Percentiles rank a stretch among this genome's conserved stretches.
These are phyloP conservation scores for Apiotrichum laibachii DNA, from an alignment of 1,284 basidiomycete species.

Conservation along the genomic window DNA sequence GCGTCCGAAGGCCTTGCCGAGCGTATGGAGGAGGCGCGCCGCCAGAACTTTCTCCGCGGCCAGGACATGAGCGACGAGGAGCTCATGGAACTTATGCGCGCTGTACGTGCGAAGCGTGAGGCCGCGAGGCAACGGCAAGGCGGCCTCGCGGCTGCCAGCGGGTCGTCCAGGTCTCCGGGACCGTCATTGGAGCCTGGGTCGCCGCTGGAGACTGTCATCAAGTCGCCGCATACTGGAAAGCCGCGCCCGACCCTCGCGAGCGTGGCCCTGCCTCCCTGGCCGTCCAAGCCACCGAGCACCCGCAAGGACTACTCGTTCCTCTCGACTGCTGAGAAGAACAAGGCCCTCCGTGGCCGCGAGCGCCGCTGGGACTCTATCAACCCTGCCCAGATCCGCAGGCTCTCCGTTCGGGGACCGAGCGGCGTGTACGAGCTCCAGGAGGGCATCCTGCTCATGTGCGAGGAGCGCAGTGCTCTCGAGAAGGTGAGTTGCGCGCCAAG, in stretches of 20 bases:
- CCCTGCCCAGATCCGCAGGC: slow-evolving; percentile 19
- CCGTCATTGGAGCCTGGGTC: neutral
- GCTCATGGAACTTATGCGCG: neutral
- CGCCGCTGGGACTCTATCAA: slow-evolving; percentile 35
- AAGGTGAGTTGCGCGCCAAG: neutral
- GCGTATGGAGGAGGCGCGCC: too few relatives aligned
- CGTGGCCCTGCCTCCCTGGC: slow-evolving; percentile 25
- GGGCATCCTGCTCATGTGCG: slow-evolving; percentile 48
- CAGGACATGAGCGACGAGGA: too few relatives aligned
- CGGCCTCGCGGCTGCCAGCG: too few relatives aligned
- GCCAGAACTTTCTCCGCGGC: too few relatives aligned
- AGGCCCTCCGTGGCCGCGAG: slow-evolving; percentile 29
- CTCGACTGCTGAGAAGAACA: slow-evolving; percentile 29
- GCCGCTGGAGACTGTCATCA: neutral
- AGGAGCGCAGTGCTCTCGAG: slow-evolving; percentile 10
- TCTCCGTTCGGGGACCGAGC: slow-evolving; percentile 36
- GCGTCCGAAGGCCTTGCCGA: too few relatives aligned
- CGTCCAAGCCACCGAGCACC: slow-evolving; percentile 13
- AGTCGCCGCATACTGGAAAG: slow-evolving; percentile 26
- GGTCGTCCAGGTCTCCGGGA: neutral
- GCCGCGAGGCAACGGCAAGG: neutral
- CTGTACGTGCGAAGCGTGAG: neutral
- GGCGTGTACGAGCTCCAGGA: slow-evolving; percentile 51
- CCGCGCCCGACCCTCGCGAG: slow-evolving; percentile 16
- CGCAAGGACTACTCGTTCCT: slow-evolving; percentile 15